Evolutionary conservation across 345 rosid species (phyloP).

Genomic region (Barbarea vulgaris): DNA sequence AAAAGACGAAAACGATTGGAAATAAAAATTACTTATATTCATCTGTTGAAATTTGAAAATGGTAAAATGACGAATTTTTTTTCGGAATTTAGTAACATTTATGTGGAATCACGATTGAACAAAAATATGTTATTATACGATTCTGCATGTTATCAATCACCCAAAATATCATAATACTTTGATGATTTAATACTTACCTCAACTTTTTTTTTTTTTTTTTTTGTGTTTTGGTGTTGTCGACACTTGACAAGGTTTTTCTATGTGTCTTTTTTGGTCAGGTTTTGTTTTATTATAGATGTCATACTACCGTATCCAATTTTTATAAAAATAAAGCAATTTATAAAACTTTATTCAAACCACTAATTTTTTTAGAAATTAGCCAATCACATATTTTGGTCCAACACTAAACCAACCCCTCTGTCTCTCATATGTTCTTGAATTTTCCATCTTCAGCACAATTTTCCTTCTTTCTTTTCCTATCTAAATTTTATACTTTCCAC

Average conservation of each 20-base stretch:
- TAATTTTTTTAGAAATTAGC: conserved; percentile 4
- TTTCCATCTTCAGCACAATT: neutral
- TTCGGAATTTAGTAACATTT: neutral
- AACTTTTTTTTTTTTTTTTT: neutral
- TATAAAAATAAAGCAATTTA: neutral
- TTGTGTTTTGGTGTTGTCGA: neutral
- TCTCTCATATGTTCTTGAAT: conserved; percentile 19
- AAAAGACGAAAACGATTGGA: no score
- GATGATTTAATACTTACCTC: neutral
- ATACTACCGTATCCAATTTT: neutral
- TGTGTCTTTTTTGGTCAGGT: neutral
- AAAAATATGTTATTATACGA: neutral
- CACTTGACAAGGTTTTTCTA: neutral
- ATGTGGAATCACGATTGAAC: neutral
- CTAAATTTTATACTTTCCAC: neutral
- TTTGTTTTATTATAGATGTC: conserved; percentile 19
- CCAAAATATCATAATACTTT: neutral
- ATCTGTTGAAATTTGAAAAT: neutral
- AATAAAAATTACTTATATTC: neutral
- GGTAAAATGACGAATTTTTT: neutral
- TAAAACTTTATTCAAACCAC: conserved; percentile 1
- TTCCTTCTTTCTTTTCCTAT: neutral
- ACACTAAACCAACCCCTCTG: conserved; percentile 10
- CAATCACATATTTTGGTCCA: conserved; percentile 15
- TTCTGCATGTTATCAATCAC: neutral